Conservation (phyloP, 1,284 basidiomycete species). For the Moesziomyces antarcticus region DNA sequence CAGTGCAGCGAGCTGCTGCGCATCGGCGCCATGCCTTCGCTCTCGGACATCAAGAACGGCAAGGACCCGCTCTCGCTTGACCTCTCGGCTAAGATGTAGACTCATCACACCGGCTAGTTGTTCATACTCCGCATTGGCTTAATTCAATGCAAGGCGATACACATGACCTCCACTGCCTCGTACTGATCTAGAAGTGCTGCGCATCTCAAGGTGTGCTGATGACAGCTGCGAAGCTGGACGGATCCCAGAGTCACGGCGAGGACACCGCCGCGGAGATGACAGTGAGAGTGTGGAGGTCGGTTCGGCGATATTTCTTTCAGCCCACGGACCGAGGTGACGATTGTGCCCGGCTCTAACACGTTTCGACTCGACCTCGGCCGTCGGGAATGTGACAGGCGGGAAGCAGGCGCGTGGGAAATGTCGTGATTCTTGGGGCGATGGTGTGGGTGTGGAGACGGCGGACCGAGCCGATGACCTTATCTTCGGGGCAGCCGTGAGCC, state of each 20-base stretch:
- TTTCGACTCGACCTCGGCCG: neutral
- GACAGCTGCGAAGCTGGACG: no score
- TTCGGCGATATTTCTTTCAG: neutral
- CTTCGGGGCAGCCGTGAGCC: neutral
- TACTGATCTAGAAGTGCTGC: no score
- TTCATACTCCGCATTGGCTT: no score
- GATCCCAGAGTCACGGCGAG: no score
- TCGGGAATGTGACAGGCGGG: no score
- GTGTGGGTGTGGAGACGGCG: neutral
- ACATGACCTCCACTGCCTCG: no score
- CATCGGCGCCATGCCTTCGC: slow-evolving; percentile 81
- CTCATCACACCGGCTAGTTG: no score
- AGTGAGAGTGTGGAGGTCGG: neutral
- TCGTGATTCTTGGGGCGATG: neutral
- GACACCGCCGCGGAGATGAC: neutral
- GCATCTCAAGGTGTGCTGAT: no score
- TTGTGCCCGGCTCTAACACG: neutral
- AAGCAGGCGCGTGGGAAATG: neutral
- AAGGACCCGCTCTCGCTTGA: slow-evolving; percentile 64
- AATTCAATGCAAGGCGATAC: no score
- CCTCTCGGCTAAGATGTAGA: slow-evolving; percentile 39
- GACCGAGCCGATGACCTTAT: neutral
- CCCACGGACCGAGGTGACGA: no score
- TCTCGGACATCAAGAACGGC: slow-evolving; percentile 77
- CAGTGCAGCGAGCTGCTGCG: slow-evolving; percentile 84